Percentiles rank a stretch among this genome's conserved stretches.
These are phyloP conservation scores for Umbelopsis sp. DNA, from an alignment of 371 early-diverging fungal species.

Conservation along the genomic window DNA sequence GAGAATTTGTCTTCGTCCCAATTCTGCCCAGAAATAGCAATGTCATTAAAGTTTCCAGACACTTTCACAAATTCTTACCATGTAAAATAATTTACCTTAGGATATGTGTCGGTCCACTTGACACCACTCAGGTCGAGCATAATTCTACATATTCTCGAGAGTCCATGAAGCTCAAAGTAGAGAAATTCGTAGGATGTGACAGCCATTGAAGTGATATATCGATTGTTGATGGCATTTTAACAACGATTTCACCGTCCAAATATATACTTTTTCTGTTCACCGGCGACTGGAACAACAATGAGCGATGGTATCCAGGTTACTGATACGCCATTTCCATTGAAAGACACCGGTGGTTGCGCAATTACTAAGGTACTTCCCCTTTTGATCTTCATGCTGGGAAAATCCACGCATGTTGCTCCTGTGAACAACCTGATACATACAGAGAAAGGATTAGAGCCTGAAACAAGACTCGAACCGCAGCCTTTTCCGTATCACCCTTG, in stretches of 20 bases:
- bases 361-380: neutral
- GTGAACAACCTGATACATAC: too few relatives aligned
- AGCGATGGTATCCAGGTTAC: neutral
- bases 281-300: too few relatives aligned
- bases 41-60: too few relatives aligned
- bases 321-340: neutral
- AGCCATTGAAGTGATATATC: neutral
- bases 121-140: neutral
- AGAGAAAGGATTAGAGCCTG: too few relatives aligned
- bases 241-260: neutral
- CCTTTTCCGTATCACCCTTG: too few relatives aligned
- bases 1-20: constrained; percentile 10
- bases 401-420: neutral
- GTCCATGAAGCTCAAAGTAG: neutral
- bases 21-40: neutral
- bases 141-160: neutral
- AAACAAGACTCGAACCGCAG: too few relatives aligned
- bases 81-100: neutral
- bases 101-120: neutral
- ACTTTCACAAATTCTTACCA: neutral
- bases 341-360: neutral
- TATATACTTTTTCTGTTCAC: neutral
- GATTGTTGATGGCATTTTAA: neutral
- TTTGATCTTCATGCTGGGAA: neutral
- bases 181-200: neutral